Evolutionary conservation across 208 protist genomes (phyloP), one percentile per base, ranked within the genome.

Genomic region (Phytomonas sp.): DNA sequence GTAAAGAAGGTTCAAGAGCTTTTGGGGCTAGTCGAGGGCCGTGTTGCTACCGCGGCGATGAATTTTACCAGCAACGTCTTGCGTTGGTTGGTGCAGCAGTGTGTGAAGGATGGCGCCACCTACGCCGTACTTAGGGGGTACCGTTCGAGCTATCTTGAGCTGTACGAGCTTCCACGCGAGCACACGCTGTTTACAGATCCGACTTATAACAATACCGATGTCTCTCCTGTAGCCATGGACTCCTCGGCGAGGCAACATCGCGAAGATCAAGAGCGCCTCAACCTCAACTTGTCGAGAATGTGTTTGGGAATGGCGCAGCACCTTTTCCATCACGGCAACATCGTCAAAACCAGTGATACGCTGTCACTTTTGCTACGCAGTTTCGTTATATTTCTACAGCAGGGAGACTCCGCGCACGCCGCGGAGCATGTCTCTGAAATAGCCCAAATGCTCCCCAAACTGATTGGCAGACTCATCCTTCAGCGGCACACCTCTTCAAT

Each of bases 11-110:
- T 84, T 29, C 76, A 86, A 19, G 88, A 95, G 52, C 74, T 92
- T 66, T 81, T 93, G 29, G 78, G 75, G 10, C 65, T 83, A 29
- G 68, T 88, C 30, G 86, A 95, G 66, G 74, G 77, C 26, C 71
- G 81, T 29, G 84, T 84, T 63, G 87, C 88, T 2, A 83, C 86
- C 23, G 84, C 78, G n/a, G 86, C 91, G n/a, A 88, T 95, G 71
- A 82, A 78, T 69, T 92, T 92, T 77, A 93, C 87, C 26, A 90
- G 78, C 63, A 84, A 80, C 62, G 86, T 87, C 16, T 72, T 95
- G 42, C 83, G 91, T 73, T 93, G 86, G 84, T 32, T 95, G 7
- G 83, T 89, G 60, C 63, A 59, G 60, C 67, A 90, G 63, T 93
- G 87, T 70, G 67, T 37, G 32, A 78, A 81, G 49, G 89, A 94